Percentiles rank a stretch among this genome's conserved stretches.
Evolutionary conservation across 1,139 yeast genomes (phyloP).

Genomic region (Hyphopichia wangnamkhiaoensis): DNA sequence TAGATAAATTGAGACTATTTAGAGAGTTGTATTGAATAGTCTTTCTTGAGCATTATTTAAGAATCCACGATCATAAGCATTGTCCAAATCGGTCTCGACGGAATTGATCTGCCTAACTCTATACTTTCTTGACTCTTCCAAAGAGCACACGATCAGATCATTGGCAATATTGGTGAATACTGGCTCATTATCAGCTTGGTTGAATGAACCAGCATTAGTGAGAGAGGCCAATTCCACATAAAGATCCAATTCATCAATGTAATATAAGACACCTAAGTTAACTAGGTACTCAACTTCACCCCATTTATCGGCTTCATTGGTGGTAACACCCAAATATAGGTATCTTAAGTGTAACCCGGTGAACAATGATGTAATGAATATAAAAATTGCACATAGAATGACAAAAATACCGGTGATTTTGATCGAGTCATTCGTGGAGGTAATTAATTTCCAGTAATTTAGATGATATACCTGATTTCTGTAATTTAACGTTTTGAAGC

Average conservation of each 20-base stretch:
- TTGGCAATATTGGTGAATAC: conserved; percentile 4
- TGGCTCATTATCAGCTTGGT: conserved; percentile 6
- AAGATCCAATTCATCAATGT: conserved; percentile 10
- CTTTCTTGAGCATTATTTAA: conserved; percentile 45
- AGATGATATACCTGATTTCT: conserved; percentile 9
- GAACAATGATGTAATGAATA: conserved; percentile 58
- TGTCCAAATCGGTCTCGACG: conserved; percentile 50
- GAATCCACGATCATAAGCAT: conserved; percentile 72
- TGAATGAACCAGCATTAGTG: conserved; percentile 10
- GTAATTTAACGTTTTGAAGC: conserved; percentile 18
- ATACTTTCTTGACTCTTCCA: conserved; percentile 5
- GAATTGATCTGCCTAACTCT: conserved; percentile 30
- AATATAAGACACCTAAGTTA: conserved; percentile 31
- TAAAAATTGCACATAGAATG: conserved; percentile 54
- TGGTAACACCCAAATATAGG: conserved; percentile 81
- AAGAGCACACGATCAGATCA: conserved; percentile 1
- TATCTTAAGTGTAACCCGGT: conserved; percentile 60
- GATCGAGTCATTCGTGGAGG: conserved; percentile 31
- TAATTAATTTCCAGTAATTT: conserved; percentile 29
- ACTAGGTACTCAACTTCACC: conserved; percentile 65
- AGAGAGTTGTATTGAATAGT: conserved; percentile 7
- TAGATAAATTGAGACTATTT: not conserved
- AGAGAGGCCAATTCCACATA: conserved; percentile 18
- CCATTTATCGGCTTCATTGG: conserved; percentile 90
- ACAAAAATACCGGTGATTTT: conserved; percentile 53